phyloP scores from a whole-genome alignment of 1,284 basidiomycete genomes.

The Puccinia hordei region DNA sequence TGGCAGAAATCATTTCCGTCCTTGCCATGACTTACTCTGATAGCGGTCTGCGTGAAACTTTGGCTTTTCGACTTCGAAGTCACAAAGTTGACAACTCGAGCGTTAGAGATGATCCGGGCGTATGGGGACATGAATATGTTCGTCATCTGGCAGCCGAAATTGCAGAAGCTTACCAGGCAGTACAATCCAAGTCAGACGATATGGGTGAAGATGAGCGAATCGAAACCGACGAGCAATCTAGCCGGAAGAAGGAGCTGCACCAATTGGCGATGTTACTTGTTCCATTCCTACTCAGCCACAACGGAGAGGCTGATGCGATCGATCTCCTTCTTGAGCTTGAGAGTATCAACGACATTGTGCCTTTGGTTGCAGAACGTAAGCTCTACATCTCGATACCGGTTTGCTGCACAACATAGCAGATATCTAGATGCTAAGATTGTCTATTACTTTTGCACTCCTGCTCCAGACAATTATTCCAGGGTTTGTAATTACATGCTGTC shows the following conservation, averaged over 20 bases:
- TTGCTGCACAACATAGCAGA: not conserved
- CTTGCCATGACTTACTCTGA: conserved; percentile 99
- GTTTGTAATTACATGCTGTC: conserved; percentile 99
- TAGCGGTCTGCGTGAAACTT: conserved; percentile 88
- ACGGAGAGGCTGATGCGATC: conserved; percentile 97
- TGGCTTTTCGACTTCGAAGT: conserved; percentile 83
- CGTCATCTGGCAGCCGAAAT: conserved; percentile 95
- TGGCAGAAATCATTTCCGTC: conserved; percentile 97
- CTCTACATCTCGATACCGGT: not conserved
- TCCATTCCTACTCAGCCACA: conserved; percentile 86
- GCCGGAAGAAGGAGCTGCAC: conserved; percentile 67
- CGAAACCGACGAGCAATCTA: conserved; percentile 44
- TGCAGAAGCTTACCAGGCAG: conserved; percentile 80
- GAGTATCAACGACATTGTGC: conserved; percentile 75
- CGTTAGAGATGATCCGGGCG: conserved; percentile 82
- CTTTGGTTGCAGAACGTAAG: conserved; percentile 68
- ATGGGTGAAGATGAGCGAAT: conserved; percentile 51
- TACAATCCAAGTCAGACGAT: conserved; percentile 51
- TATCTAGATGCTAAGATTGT: conserved; percentile 7
- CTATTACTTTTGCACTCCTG: not conserved
- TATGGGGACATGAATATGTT: conserved; percentile 99
- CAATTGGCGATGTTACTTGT: conserved; percentile 82
- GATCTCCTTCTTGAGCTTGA: conserved; percentile 94
- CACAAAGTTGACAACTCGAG: conserved; percentile 57
- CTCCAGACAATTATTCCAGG: conserved; percentile 75